phyloP scores from a whole-genome alignment of 495 filamentous ascomycete species.

The Talaromyces thailandensis region DNA sequence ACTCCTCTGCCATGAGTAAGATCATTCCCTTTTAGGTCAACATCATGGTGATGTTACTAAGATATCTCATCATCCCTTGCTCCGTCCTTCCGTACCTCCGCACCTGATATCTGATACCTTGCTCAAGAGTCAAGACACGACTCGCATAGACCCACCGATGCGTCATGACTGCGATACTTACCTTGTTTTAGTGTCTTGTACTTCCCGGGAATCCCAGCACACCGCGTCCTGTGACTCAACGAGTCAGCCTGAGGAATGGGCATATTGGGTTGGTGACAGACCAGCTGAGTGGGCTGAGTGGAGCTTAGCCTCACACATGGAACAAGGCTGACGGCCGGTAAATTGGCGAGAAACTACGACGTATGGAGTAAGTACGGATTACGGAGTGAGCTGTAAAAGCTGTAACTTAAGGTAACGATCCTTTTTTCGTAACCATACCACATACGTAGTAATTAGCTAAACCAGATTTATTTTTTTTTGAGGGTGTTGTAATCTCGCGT shows the following conservation, averaged over 20 bases:
- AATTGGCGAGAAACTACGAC: background rate
- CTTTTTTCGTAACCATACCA: background rate
- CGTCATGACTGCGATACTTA: background rate
- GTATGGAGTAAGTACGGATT: too few relatives aligned
- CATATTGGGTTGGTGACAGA: background rate
- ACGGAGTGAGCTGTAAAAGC: background rate
- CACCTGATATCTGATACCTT: background rate
- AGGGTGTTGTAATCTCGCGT: background rate
- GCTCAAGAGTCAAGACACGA: background rate
- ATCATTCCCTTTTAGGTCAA: background rate
- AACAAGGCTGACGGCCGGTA: constrained; percentile 1
- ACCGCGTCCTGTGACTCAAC: constrained; percentile 3
- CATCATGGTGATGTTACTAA: background rate
- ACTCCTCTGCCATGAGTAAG: background rate
- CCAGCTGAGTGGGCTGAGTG: constrained; percentile 1
- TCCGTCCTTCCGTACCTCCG: background rate
- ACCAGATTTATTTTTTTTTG: background rate
- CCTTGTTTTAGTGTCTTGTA: background rate
- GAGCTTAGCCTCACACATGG: background rate
- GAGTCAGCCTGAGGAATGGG: constrained; percentile 1
- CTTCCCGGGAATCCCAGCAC: background rate
- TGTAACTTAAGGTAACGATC: background rate
- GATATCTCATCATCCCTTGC: background rate
- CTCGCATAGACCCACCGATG: background rate
- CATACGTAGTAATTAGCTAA: background rate